phyloP scores from a whole-genome alignment of 495 filamentous ascomycete species.

The Bacidia gigantensis region DNA sequence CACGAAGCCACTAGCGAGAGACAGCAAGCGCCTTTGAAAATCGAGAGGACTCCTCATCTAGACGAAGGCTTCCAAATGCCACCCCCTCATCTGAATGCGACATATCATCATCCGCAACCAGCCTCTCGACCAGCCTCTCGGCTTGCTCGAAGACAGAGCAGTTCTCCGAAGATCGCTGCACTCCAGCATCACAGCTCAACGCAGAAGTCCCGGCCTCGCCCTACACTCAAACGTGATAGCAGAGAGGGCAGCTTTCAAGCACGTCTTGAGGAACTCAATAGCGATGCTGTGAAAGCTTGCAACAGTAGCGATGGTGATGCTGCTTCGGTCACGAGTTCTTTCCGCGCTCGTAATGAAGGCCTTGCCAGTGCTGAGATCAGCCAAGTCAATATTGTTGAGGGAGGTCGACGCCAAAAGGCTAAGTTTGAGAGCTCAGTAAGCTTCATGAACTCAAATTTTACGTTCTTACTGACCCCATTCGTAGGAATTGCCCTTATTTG shows the following conservation, averaged over 20 bases:
- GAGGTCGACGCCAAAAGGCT: constrained; percentile 83
- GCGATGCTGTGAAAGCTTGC: constrained; percentile 53
- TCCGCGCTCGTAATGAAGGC: constrained; percentile 60
- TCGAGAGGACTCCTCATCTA: constrained; percentile 35
- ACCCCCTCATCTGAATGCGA: constrained; percentile 36
- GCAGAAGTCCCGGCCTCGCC: constrained; percentile 54
- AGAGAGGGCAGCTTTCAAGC: constrained; percentile 54
- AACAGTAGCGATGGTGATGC: constrained; percentile 71
- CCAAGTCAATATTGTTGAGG: constrained; percentile 93
- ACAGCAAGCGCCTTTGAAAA: constrained; percentile 25
- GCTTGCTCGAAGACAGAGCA: constrained; percentile 59
- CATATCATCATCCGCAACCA: constrained; percentile 39
- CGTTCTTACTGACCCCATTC: constrained; percentile 13
- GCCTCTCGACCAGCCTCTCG: constrained; percentile 53
- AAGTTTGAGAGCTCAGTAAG: constrained; percentile 97
- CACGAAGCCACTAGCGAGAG: constrained; percentile 29
- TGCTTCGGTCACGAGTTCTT: constrained; percentile 53
- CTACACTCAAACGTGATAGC: constrained; percentile 43
- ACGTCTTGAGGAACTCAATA: constrained; percentile 41
- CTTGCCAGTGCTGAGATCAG: constrained; percentile 93
- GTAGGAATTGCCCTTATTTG: constrained; percentile 89
- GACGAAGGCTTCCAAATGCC: constrained; percentile 45
- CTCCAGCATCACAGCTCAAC: constrained; percentile 70
- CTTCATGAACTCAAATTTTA: constrained; percentile 17
- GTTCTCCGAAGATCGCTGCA: constrained; percentile 60